phyloP scores from a whole-genome alignment of 208 protist genomes.

The Acanthamoeba sp. region DNA sequence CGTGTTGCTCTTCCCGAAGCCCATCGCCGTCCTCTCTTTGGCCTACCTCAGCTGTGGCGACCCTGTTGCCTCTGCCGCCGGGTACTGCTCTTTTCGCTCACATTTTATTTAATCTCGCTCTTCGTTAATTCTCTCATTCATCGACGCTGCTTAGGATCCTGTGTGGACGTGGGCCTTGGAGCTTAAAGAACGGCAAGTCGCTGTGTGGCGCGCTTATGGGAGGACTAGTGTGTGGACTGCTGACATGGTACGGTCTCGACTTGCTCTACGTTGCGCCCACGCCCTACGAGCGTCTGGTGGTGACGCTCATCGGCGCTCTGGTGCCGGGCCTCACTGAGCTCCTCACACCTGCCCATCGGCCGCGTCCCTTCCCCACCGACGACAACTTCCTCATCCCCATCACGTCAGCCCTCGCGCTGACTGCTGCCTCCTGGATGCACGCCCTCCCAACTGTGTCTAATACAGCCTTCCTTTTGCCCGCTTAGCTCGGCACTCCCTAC shows the following conservation, averaged over 20 bases:
- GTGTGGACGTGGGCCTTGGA: neutral
- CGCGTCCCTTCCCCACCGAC: constrained; percentile 44
- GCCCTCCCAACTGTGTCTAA: neutral
- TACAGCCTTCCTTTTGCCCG: constrained; percentile 10
- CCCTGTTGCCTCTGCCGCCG: constrained; percentile 61
- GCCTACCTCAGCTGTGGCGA: constrained; percentile 61
- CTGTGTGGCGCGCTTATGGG: neutral
- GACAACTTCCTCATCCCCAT: constrained; percentile 69
- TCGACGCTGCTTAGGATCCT: neutral
- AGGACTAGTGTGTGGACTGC: neutral
- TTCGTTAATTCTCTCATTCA: neutral
- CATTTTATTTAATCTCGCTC: neutral
- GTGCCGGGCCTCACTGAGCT: constrained; percentile 46
- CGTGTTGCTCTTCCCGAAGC: constrained; percentile 70
- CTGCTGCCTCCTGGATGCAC: neutral
- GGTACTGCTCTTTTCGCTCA: neutral
- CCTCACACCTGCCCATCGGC: constrained; percentile 19
- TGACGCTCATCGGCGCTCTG: neutral
- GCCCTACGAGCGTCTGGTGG: neutral
- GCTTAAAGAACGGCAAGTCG: constrained; percentile 40
- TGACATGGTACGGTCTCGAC: constrained; percentile 49
- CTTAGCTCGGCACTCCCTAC: neutral
- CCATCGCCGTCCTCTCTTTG: constrained; percentile 62
- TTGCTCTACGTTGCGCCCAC: constrained; percentile 39
- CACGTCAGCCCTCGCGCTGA: neutral